Percentiles rank a stretch among this genome's conserved stretches.
Conservation (phyloP, 208 protist species). For the Trypanosoma mega region DNA sequence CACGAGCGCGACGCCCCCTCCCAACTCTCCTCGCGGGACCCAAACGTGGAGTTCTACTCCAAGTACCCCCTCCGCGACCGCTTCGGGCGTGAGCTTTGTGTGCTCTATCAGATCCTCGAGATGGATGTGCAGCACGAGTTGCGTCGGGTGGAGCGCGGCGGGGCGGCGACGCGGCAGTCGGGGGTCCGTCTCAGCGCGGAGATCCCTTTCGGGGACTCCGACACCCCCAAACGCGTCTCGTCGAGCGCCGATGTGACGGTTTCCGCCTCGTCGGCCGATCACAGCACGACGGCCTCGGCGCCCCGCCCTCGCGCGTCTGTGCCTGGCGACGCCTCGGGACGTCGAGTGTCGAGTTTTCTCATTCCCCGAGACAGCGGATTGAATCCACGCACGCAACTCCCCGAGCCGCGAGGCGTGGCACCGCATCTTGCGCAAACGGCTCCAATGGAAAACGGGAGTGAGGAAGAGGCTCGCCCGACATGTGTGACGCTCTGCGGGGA, state of each 20-base stretch:
- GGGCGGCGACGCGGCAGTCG: constrained; percentile 36
- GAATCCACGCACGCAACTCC: constrained; percentile 5
- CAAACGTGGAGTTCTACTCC: constrained; percentile 62
- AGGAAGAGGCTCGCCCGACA: constrained; percentile 1
- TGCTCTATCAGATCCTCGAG: constrained; percentile 78
- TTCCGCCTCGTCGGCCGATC: too few species aligned
- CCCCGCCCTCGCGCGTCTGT: background rate
- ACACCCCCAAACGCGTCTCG: too few species aligned
- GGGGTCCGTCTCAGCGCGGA: constrained; percentile 73
- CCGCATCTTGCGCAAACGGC: too few species aligned
- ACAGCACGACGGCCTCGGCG: constrained; percentile 28
- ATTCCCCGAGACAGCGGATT: constrained; percentile 67
- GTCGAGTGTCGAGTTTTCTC: constrained; percentile 61
- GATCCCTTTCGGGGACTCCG: constrained; percentile 22
- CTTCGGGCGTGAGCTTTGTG: constrained; percentile 72
- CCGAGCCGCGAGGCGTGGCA: background rate
- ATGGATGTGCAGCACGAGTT: constrained; percentile 67
- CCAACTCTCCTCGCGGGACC: constrained; percentile 60
- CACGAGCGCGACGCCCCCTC: constrained; percentile 34
- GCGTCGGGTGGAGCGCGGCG: constrained; percentile 39
- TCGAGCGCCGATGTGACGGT: too few species aligned
- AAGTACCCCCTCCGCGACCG: constrained; percentile 76
- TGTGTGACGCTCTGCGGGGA: constrained; percentile 2
- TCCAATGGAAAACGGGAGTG: background rate
- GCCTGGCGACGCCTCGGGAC: background rate